A percentile compares a stretch with the other conserved stretches of the same genome.
phyloP scores from a whole-genome alignment of 106 monocot species.

The Dioscorea alata region DNA sequence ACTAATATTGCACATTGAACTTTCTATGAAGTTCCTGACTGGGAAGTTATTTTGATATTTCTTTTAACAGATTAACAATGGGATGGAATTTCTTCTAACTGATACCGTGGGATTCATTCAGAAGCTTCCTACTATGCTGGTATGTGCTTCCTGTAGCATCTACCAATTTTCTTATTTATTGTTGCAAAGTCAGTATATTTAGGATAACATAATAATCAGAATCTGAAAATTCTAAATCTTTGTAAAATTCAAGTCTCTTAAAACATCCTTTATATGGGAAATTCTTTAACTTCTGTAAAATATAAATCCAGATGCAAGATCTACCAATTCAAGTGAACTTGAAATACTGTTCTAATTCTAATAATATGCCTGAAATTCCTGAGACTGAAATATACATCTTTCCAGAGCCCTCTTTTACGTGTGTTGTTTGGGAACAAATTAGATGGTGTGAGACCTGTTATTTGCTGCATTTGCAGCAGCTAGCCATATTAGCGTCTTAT shows the following conservation, averaged over 20 bases:
- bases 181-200: not conserved
- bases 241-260: not conserved
- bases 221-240: not conserved
- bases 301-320: no score
- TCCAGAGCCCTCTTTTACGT: not conserved
- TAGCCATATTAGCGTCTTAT: not conserved
- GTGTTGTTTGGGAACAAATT: not conserved
- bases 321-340: no score
- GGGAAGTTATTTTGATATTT: no score
- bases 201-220: not conserved
- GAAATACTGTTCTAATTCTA: not conserved
- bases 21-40: no score
- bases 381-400: not conserved
- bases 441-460: not conserved
- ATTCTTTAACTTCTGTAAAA: not conserved
- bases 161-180: not conserved
- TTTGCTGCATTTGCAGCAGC: not conserved
- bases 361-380: not conserved
- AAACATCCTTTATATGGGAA: not conserved
- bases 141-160: slow-evolving; percentile 17
- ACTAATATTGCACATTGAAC: no score
- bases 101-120: slow-evolving; percentile 99
- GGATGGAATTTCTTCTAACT: slow-evolving; percentile 89
- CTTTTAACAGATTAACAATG: slow-evolving; percentile 66
- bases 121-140: slow-evolving; percentile 87